phyloP scores from a whole-genome alignment of 1,284 basidiomycete species.

The Bjerkandera adusta region DNA sequence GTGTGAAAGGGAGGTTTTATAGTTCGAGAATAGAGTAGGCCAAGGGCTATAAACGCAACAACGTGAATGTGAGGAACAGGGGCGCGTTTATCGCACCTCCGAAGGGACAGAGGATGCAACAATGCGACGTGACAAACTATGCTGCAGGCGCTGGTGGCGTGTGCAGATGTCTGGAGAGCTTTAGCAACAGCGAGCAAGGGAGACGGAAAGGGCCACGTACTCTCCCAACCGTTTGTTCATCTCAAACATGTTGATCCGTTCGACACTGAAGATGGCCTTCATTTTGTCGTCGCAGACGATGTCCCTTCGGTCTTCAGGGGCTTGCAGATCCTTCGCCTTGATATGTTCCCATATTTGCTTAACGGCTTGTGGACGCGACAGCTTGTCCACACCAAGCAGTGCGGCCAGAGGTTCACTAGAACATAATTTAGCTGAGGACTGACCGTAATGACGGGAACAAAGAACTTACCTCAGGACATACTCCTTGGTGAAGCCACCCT shows the following conservation, averaged over 20 bases:
- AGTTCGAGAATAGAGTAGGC: too few species aligned
- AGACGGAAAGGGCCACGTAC: conserved; percentile 41
- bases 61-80: too few species aligned
- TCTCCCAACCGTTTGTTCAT: conserved; percentile 83
- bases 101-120: too few species aligned
- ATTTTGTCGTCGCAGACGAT: conserved; percentile 78
- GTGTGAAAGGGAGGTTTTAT: too few species aligned
- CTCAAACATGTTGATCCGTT: conserved; percentile 83
- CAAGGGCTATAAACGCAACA: too few species aligned
- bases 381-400: conserved; percentile 54
- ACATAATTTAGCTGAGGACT: neutral
- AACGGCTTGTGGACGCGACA: conserved; percentile 86
- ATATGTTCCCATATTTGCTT: conserved; percentile 88
- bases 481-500: conserved; percentile 69
- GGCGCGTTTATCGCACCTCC: too few species aligned
- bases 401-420: conserved; percentile 61
- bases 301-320: conserved; percentile 76
- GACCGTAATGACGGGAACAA: conserved; percentile 2
- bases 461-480: conserved; percentile 64
- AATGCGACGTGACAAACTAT: conserved; percentile 3
- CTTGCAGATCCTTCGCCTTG: conserved; percentile 75
- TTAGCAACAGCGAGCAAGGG: neutral
- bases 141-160: neutral
- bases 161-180: neutral
- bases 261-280: conserved; percentile 68